Base-by-base conservation (phyloP, 805 yeast species). In the Starmerella bacillaris region DNA sequence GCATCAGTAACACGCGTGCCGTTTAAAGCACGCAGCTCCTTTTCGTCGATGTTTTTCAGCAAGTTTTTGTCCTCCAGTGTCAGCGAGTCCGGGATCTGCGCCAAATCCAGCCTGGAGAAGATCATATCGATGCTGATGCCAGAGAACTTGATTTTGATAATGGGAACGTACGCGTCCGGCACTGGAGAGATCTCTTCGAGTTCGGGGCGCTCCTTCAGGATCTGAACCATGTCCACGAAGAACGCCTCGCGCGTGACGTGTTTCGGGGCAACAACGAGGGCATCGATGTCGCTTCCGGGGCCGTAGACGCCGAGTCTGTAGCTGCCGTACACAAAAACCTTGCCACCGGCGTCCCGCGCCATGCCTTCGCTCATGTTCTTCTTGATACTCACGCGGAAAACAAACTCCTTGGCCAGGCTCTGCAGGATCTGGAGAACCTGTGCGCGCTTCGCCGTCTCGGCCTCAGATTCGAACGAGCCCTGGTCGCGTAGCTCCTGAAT, bases 1-100 rank as follows among this genome's bases (percentile, higher is more conserved):
- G 84, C 94, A 56, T 89, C 98, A 0, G 96, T 89, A 5, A 89
- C 98, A 53, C 98, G 69, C 1, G 98, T 89, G 51, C 98, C 98
- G 53, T 89, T 89, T 37, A 89, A 58, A 0, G 94, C 74, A 49
- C 96, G 68, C 44, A 84, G 58, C 53, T 89, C 96, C 50, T 72
- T 75, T 46, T 89, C 98, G 53, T 89, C 96, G 15, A 89, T 60
- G 51, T 89, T 89, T 53, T 77, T 67, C 37, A 89, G 62, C 36
- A 89, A 57, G 48, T 82, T 82, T 51, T 86, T 89, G 54, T 86
- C 92, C 31, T 77, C 73, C 31, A 89, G 61, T 0, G 80, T 73
- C 49, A 89, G 55, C 41, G 72, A 70, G 27, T 60, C 48, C 1
- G 95, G 94, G 0, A 89, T 77, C 49, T 79, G 79, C 1, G 94